phyloP scores from a whole-genome alignment of 1,139 yeast genomes.

The Oligophagozyma castellii region DNA sequence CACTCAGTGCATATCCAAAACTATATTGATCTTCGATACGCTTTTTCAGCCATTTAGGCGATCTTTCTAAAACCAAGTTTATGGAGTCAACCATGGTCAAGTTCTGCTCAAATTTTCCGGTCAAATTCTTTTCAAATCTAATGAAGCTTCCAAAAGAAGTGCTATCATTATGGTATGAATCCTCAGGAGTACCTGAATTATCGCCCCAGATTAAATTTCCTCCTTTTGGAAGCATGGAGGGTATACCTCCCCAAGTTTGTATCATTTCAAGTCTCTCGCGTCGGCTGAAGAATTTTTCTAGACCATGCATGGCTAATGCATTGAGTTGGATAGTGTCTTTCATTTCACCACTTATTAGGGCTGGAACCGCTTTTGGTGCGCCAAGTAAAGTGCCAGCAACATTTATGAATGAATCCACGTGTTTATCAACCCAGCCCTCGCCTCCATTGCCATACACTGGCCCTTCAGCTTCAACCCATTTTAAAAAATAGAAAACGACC shows the following conservation, averaged over 20 bases:
- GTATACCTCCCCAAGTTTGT: constrained; percentile 82
- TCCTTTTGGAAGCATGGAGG: constrained; percentile 94
- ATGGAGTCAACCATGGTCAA: constrained; percentile 55
- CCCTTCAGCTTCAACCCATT: constrained; percentile 93
- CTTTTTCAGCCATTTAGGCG: constrained; percentile 65
- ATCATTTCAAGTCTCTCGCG: constrained; percentile 78
- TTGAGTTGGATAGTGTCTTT: constrained; percentile 91
- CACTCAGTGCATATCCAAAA: constrained; percentile 54
- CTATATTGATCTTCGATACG: constrained; percentile 63
- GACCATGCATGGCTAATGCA: constrained; percentile 83
- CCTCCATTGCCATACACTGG: constrained; percentile 80
- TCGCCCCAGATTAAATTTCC: constrained; percentile 85
- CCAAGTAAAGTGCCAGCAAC: constrained; percentile 83
- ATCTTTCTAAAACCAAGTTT: constrained; percentile 43
- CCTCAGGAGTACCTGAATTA: constrained; percentile 38
- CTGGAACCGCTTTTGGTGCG: constrained; percentile 88
- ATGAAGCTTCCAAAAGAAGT: constrained; percentile 60
- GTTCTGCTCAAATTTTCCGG: constrained; percentile 35
- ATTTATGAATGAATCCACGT: constrained; percentile 69
- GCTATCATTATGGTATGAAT: constrained; percentile 26
- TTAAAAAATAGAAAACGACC: constrained; percentile 70
- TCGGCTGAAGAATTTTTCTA: constrained; percentile 85
- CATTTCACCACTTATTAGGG: constrained; percentile 92
- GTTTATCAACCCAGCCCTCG: constrained; percentile 66
- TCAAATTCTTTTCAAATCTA: constrained; percentile 36